Base-by-base conservation (phyloP, 176 grass and related monocot species). In the Oryza australiensis region DNA sequence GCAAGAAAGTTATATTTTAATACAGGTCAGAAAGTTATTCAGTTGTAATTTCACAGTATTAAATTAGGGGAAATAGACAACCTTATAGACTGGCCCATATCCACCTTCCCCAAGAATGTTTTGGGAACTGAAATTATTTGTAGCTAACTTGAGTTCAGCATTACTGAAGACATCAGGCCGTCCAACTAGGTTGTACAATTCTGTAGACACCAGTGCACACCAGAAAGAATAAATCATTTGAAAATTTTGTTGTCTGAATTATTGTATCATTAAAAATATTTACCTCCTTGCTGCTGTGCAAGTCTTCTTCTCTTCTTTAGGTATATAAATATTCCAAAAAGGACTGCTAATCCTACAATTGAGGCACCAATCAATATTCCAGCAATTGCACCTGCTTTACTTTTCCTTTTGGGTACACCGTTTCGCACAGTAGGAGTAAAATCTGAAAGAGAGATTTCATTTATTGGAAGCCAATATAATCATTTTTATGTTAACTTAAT, bases 391-490 rank as follows among this genome's bases (percentile, higher is more conserved):
- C 90, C 84, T 1, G 26, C 71, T 27, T 90, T 87, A 18, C 82
- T 92, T 73, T 75, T 80, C 13, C 14, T 70, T 77, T 53, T 53
- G 1, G 79, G 85, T 45, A 70, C 73, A 45, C 81, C 80, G 7
- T 95, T 92, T 70, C 57, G 60, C 26, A 93, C 95, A 7, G 85
- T 94, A 66, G 95, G 88, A 65, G 23, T 90, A 59, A 97, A 97
- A 51, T 97, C 95, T 97, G 77, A 66, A 46, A 78, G 53, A 22
- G 55, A 40, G 28, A 15, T 34, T 42, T 76, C 75, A 71, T 66
- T 73, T 67, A 68, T 86, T 66, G 45, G 20, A 70, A 66, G 6
- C 2, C 32, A 33, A 22, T 70, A 23, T 37, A 40, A 41, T 80
- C 16, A 32, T 64, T 5, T 12, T 70, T 18, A 71, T 0, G 14